A percentile compares a stretch with the other conserved stretches of the same genome.
Conservation (phyloP, 495 filamentous ascomycete genomes). For the Xylaria venustula region DNA sequence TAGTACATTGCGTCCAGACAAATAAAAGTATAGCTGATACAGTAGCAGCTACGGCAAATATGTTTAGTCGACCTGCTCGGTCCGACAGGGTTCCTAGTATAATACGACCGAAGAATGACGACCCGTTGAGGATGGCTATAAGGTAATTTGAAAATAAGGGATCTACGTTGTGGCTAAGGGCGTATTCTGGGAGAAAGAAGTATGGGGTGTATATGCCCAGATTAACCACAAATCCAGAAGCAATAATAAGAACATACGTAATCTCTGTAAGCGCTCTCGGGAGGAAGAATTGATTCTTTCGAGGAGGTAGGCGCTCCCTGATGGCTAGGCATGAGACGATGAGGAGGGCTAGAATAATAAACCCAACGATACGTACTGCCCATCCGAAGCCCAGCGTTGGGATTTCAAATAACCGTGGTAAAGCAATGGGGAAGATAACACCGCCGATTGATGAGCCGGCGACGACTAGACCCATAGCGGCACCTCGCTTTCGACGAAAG, state of each 20-base stretch:
- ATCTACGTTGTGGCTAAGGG: slow-evolving; percentile 45
- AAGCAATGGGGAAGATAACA: slow-evolving; percentile 48
- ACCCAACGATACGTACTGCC: slow-evolving; percentile 58
- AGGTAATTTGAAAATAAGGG: slow-evolving; percentile 53
- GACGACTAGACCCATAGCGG: slow-evolving; percentile 55
- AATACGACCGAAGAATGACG: slow-evolving; percentile 56
- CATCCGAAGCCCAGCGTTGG: slow-evolving; percentile 55
- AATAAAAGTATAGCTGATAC: slow-evolving; percentile 41
- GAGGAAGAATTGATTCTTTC: slow-evolving; percentile 42
- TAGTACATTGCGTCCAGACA: slow-evolving; percentile 35
- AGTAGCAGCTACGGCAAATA: slow-evolving; percentile 34
- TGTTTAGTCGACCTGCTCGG: slow-evolving; percentile 52
- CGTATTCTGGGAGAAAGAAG: slow-evolving; percentile 58
- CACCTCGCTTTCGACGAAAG: slow-evolving; percentile 53
- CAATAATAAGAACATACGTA: slow-evolving; percentile 36
- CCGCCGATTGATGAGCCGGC: slow-evolving; percentile 59
- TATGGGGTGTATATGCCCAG: slow-evolving; percentile 57
- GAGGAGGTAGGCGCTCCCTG: slow-evolving; percentile 43
- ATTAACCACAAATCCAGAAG: slow-evolving; percentile 41
- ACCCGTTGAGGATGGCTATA: slow-evolving; percentile 51
- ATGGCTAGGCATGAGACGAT: slow-evolving; percentile 42
- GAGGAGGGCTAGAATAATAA: slow-evolving; percentile 53
- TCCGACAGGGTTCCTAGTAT: slow-evolving; percentile 57
- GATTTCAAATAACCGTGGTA: slow-evolving; percentile 41
- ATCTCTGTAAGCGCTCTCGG: slow-evolving; percentile 38